Evolutionary conservation across 2,329 filamentous ascomycete genomes (phyloP).

Genomic region (Cryphonectria naterciae): DNA sequence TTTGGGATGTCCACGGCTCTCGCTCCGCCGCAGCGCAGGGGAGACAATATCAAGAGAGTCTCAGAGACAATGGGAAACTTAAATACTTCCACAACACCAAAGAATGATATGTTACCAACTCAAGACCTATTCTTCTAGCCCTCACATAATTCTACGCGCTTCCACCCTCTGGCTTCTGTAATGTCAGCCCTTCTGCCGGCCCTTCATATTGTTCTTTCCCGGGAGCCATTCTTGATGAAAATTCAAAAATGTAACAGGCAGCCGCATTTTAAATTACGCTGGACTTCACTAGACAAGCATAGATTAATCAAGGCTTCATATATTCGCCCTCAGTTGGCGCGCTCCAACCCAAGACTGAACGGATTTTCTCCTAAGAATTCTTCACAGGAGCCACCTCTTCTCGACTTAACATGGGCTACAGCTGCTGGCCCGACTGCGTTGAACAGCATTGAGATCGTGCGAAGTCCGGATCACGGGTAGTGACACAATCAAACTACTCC

Average conservation of each 20-base stretch:
- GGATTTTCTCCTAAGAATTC: background rate
- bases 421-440: background rate
- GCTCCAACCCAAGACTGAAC: background rate
- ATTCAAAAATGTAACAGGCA: background rate
- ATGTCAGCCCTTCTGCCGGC: too few species aligned
- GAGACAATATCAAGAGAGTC: slow-evolving; percentile 26
- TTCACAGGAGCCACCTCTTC: background rate
- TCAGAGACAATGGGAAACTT: slow-evolving; percentile 21
- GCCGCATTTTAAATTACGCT: background rate
- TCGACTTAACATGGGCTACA: background rate
- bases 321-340: background rate
- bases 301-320: background rate
- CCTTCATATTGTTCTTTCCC: slow-evolving; percentile 14
- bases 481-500: too few species aligned
- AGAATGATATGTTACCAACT: slow-evolving; percentile 17
- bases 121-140: slow-evolving; percentile 7
- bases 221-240: background rate
- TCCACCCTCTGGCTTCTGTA: background rate
- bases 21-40: background rate
- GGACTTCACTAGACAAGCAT: background rate
- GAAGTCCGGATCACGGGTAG: background rate
- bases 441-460: background rate
- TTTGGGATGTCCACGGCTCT: background rate
- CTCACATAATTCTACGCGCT: background rate
- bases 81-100: slow-evolving; percentile 14